Evolutionary conservation across 805 yeast species (phyloP).

Genomic region (Wickerhamomyces sydowiorum): DNA sequence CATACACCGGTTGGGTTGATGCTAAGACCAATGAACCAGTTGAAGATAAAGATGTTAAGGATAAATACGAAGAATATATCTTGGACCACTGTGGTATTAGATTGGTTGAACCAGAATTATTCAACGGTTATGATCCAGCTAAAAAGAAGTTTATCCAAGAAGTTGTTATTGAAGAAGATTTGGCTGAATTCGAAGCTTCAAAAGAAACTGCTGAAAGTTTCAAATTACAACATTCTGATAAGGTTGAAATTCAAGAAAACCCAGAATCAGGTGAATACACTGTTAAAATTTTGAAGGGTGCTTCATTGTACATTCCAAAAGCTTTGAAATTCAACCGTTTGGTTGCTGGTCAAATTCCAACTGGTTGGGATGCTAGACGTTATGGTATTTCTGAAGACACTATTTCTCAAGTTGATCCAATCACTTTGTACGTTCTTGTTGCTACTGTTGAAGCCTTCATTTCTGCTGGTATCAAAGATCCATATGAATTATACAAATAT

Average conservation of each 20-base stretch:
- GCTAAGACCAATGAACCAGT: constrained; percentile 89
- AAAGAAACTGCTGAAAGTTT: constrained; percentile 94
- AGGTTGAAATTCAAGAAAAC: constrained; percentile 85
- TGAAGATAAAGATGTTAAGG: constrained; percentile 89
- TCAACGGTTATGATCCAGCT: constrained; percentile 90
- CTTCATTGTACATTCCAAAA: constrained; percentile 85
- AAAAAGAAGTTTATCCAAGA: constrained; percentile 93
- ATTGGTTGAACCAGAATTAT: constrained; percentile 91
- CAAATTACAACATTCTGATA: constrained; percentile 89
- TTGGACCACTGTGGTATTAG: constrained; percentile 95
- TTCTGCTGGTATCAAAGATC: constrained; percentile 94
- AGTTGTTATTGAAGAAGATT: constrained; percentile 91
- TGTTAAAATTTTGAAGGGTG: constrained; percentile 88
- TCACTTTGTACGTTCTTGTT: constrained; percentile 88
- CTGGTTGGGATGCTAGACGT: constrained; percentile 95
- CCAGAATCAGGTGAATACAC: constrained; percentile 90
- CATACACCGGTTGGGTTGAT: constrained; percentile 97
- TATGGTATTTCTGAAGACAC: constrained; percentile 96
- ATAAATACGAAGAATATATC: constrained; percentile 84
- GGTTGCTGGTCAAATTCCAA: constrained; percentile 83
- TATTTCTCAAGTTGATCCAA: constrained; percentile 91
- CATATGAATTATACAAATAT: constrained; percentile 96
- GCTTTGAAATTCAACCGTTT: constrained; percentile 60
- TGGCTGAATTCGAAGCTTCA: constrained; percentile 93
- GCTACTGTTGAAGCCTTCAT: constrained; percentile 93